Evolutionary conservation across 192 early-diverging fungal genomes (phyloP).

Genomic region (Diversispora eburnea): DNA sequence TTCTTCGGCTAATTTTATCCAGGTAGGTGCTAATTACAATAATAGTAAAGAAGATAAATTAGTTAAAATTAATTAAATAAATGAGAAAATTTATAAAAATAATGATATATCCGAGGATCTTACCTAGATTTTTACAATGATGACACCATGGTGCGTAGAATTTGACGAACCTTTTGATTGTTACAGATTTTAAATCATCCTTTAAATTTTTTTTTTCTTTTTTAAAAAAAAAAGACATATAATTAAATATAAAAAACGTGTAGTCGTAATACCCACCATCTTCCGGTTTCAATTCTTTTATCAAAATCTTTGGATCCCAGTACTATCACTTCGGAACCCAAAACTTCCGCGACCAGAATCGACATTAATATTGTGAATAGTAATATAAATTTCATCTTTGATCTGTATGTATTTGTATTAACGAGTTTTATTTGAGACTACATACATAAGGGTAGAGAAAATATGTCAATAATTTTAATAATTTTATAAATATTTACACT

Average conservation of each 20-base stretch:
- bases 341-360: background rate
- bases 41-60: background rate
- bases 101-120: background rate
- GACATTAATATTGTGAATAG: too few species aligned
- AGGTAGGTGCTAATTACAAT: conserved; percentile 42
- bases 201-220: background rate
- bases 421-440: too few species aligned
- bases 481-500: too few species aligned
- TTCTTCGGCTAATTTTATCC: conserved; percentile 42
- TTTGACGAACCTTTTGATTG: conserved; percentile 43
- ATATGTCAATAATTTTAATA: too few species aligned
- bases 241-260: background rate
- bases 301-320: conserved; percentile 46
- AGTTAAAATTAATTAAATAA: background rate
- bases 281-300: conserved; percentile 43
- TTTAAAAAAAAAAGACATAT: background rate
- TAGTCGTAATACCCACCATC: conserved; percentile 32
- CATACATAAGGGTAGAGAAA: too few species aligned
- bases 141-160: conserved; percentile 46
- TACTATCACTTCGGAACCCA: conserved; percentile 6
- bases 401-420: too few species aligned
- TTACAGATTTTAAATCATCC: background rate
- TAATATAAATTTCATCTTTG: too few species aligned
- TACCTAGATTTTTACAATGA: conserved; percentile 47
- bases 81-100: background rate